These are phyloP conservation scores for Sclerotinia borealis DNA, from an alignment of 2,329 filamentous ascomycete genomes.

Conservation along the genomic window DNA sequence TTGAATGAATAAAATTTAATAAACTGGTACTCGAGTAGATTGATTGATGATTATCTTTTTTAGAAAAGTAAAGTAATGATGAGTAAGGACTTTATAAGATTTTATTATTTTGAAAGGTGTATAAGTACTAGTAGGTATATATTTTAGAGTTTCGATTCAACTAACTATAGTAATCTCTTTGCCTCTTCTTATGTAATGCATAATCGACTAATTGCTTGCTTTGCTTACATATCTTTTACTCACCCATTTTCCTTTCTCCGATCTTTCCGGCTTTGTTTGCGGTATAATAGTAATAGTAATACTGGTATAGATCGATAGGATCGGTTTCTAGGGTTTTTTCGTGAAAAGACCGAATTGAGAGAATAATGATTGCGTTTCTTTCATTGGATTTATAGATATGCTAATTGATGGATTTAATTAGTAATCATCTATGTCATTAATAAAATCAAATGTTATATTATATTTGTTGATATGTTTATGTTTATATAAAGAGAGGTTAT, in stretches of 20 bases:
- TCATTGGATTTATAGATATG: not conserved
- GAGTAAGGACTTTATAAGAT: slow-evolving; percentile 3
- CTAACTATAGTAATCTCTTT: not conserved
- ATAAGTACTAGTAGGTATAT: not conserved
- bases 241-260: not conserved
- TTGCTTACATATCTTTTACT: slow-evolving; percentile 6
- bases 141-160: too few species aligned
- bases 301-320: too few species aligned
- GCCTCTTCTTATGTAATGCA: not conserved
- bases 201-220: not conserved
- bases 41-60: too few species aligned
- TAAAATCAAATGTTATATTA: not conserved
- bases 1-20: too few species aligned
- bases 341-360: not conserved
- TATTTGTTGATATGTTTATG: too few species aligned
- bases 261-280: slow-evolving; percentile 1
- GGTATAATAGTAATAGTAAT: not conserved
- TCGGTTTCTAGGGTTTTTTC: too few species aligned
- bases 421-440: not conserved
- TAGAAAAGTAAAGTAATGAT: too few species aligned
- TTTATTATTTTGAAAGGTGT: not conserved
- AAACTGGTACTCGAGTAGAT: too few species aligned
- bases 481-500: too few species aligned
- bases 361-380: not conserved
- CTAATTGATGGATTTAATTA: not conserved